Evolutionary conservation across 371 early-diverging fungal genomes (phyloP), one percentile per base, ranked within the genome.

Genomic region (Batrachochytrium dendrobatidis): DNA sequence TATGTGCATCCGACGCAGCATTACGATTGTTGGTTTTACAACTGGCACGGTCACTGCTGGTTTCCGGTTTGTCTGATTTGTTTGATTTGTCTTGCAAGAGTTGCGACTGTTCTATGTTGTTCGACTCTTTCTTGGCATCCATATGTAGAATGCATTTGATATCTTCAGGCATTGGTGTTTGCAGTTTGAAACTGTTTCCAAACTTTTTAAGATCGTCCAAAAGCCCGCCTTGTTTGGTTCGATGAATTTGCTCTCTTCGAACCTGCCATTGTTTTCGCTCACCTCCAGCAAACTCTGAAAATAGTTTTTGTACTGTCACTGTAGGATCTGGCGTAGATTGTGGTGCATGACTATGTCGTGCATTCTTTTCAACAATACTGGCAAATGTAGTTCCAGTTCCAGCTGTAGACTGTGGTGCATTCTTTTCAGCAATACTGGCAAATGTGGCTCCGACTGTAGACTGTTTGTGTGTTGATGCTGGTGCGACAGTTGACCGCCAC

Each of bases 211-310:
- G n/a, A n/a, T n/a, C n/a, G n/a, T n/a, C n/a, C n/a, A n/a, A n/a
- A n/a, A n/a, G n/a, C n/a, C n/a, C n/a, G n/a, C n/a, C n/a, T n/a
- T n/a, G n/a, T n/a, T n/a, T n/a, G n/a, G n/a, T n/a, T n/a, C n/a
- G n/a, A n/a, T n/a, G n/a, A n/a, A n/a, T n/a, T n/a, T n/a, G n/a
- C n/a, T n/a, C n/a, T n/a, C n/a, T n/a, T n/a, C n/a, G n/a, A n/a
- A n/a, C n/a, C n/a, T n/a, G n/a, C n/a, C n/a, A n/a, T n/a, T 86
- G 85, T 65, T 72, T 66, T 43, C 84, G 66, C 17, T 91, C 89
- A n/a, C 75, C 75, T 30, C 66, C 73, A 3, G 85, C 86, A 68
- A 89, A 89, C 52, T 82, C 74, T 26, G 76, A 75, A 66, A 87
- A 87, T 10, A 77, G 78, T 22, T 70, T 79, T 7, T 54, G 48